phyloP scores from a whole-genome alignment of 2,329 filamentous ascomycete genomes.

The Neonectria faginata region DNA sequence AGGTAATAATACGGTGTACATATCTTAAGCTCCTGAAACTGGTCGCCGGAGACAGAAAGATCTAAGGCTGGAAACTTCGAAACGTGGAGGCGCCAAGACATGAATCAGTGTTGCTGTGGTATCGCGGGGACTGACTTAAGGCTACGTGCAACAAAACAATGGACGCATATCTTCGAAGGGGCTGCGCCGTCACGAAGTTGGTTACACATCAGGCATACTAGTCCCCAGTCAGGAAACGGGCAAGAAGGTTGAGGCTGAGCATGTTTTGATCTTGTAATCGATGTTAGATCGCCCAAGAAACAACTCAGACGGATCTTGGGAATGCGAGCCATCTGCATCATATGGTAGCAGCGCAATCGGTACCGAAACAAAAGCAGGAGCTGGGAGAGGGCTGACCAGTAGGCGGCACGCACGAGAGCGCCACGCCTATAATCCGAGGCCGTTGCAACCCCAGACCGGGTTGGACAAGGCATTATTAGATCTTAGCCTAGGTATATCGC shows the following conservation, averaged over 20 bases:
- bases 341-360: constrained; percentile 21
- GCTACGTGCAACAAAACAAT: constrained; percentile 1
- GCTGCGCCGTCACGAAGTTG: constrained; percentile 2
- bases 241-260: constrained; percentile 10
- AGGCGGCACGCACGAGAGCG: constrained; percentile 10
- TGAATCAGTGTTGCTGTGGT: constrained; percentile 4
- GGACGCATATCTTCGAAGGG: constrained; percentile 6
- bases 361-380: constrained; percentile 15
- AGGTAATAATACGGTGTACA: constrained; percentile 12
- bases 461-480: constrained; percentile 36
- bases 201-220: constrained; percentile 13
- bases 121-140: not conserved
- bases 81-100: constrained; percentile 18
- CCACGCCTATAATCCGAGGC: constrained; percentile 24
- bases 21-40: constrained; percentile 20
- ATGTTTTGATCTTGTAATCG: constrained; percentile 21
- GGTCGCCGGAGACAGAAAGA: not conserved
- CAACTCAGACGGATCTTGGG: constrained; percentile 20
- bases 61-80: constrained; percentile 13
- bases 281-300: constrained; percentile 23
- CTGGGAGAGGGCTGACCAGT: constrained; percentile 5
- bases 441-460: constrained; percentile 31
- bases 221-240: constrained; percentile 19
- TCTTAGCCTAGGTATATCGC: constrained; percentile 31
- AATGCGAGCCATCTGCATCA: constrained; percentile 18